A percentile compares a stretch with the other conserved stretches of the same genome.
Conservation (phyloP, 768 basidiomycete genomes). For the Rickenella mellea region DNA sequence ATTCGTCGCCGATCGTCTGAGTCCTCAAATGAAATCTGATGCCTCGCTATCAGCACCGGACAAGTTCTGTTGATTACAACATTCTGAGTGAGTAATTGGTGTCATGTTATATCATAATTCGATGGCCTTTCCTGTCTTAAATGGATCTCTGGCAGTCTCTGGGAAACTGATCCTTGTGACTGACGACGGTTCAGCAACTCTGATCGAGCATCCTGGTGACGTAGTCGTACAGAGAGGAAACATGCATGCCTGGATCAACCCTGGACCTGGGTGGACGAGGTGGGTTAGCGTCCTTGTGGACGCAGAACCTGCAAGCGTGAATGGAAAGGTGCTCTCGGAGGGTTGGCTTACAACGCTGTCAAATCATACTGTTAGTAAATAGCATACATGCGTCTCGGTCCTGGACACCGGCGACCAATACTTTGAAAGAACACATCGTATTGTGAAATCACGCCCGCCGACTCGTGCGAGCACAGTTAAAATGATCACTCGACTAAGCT, state of each 20-base stretch:
- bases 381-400: no score
- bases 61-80: constrained; percentile 53
- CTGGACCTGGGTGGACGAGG: constrained; percentile 37
- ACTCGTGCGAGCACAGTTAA: no score
- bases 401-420: not conserved
- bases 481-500: no score
- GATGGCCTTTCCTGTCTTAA: not conserved
- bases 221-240: constrained; percentile 48
- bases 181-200: constrained; percentile 46
- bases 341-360: no score
- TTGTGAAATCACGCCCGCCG: no score
- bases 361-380: no score
- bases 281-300: constrained; percentile 46
- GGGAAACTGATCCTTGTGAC: constrained; percentile 47
- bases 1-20: not conserved
- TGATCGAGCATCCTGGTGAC: constrained; percentile 46
- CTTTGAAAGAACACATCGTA: not conserved
- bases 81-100: constrained; percentile 33
- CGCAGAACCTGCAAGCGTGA: constrained; percentile 41
- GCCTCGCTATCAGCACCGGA: constrained; percentile 33
- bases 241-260: constrained; percentile 55
- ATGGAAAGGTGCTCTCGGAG: constrained; percentile 27
- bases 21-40: not conserved
- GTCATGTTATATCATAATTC: not conserved
- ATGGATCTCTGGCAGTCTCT: no score